These are phyloP conservation scores for Fusarium longipes DNA, from an alignment of 2,329 filamentous ascomycete genomes.

Conservation along the genomic window DNA sequence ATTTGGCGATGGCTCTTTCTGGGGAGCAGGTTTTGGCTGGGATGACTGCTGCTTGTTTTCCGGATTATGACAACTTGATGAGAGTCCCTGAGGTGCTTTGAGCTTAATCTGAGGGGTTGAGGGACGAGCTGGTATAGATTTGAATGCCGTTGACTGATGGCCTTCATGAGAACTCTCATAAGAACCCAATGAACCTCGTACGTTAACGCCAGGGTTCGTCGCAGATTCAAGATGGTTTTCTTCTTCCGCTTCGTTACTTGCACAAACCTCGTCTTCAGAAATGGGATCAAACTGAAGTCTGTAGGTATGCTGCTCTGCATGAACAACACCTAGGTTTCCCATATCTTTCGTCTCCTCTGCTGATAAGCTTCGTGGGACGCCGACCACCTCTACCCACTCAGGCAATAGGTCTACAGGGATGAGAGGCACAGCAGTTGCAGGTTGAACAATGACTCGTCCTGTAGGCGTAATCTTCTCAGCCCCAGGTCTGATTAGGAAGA, in stretches of 20 bases:
- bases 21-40: neutral
- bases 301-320: conserved; percentile 36
- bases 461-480: conserved; percentile 37
- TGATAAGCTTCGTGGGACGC: conserved; percentile 56
- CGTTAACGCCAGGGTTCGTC: neutral
- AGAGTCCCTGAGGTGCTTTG: conserved; percentile 25
- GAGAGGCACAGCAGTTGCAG: conserved; percentile 61
- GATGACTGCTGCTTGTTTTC: conserved; percentile 5
- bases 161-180: neutral
- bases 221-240: neutral
- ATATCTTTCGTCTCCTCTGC: conserved; percentile 54
- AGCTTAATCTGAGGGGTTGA: neutral
- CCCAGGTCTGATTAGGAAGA: conserved; percentile 59
- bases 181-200: neutral
- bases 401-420: conserved; percentile 66
- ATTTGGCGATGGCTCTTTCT: neutral
- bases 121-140: neutral
- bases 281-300: conserved; percentile 29
- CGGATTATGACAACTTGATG: conserved; percentile 35
- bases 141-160: neutral
- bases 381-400: conserved; percentile 56
- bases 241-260: conserved; percentile 3
- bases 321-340: conserved; percentile 52
- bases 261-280: neutral
- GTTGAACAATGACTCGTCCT: conserved; percentile 41